Evolutionary conservation across 1,284 basidiomycete genomes (phyloP), one percentile per base, ranked within the genome.

Genomic region (Boletus mariae): DNA sequence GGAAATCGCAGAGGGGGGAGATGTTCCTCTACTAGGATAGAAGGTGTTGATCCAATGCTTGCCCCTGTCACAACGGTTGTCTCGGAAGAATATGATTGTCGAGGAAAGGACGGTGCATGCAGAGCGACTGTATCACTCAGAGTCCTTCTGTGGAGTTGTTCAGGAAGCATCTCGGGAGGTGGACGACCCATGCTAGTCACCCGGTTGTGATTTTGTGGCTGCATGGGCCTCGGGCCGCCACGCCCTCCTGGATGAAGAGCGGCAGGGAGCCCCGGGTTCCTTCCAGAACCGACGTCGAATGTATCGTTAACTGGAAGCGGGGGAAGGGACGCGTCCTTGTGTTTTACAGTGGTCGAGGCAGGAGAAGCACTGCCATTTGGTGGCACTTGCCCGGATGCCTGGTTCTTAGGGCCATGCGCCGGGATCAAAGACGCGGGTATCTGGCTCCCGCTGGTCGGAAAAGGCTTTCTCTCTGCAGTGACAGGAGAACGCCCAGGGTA

Each of bases 161-260:
- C 53, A 12, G 55, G 49, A 37, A 53, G 40, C 15, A 35, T 12
- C 17, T 60, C 59, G 2, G 52, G 53, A 32, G 55, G 31, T 47
- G 35, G 46, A 26, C 9, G 58, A 28, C 45, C 45, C 26, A 31
- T 49, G 49, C 54, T 63, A 15, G 42, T 53, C 17, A 37, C 51
- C 29, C 49, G 52, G 45, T 53, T 53, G 28, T 60, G 58, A 47
- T 57, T 64, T 7, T 63, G 65, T 15, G 61, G 60, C 10, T 60
- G 59, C 29, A 61, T 63, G 9, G 63, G 51, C 45, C 65, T 61
- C 15, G 62, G 61, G 49, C 61, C 53, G 25, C 48, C 44, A 34
- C 64, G 65, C 8, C 53, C 58, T n/a, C 76, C 76, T 11, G 78
- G 72, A n/a, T 75, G 75, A 12, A 80, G 71, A 31, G 71, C 67